Base-by-base conservation (phyloP, 192 early-diverging fungal genomes). In the Cladochytrium replicatum region DNA sequence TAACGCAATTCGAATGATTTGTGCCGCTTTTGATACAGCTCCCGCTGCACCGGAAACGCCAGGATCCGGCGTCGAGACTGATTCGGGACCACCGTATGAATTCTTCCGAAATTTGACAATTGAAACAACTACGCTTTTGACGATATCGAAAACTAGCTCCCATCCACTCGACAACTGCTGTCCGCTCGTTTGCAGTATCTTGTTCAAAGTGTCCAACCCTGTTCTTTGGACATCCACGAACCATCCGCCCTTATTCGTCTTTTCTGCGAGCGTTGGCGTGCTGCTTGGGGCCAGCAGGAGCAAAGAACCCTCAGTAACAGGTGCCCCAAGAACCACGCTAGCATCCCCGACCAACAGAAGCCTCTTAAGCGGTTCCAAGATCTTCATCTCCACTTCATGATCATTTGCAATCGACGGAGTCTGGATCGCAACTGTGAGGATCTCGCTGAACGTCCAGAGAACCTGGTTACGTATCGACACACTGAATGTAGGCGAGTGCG, bases 131-230 rank as follows among this genome's bases (percentile, higher is more conserved):
- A 85, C 71, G 50, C 68, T 68, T 41, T 74, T 69, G 13, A 99
- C 68, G 48, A 94, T 85, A 43, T 92, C 88, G 62, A 99, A 89
- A 8, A 95, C 82, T n/a, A 91, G 57, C 6, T 64, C 67, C 95
- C 93, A 97, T 15, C 87, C 86, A 40, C 60, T 66, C 4, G 66
- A 76, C 32, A 99, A 62, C 24, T 88, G 85, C 46, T 96, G 91
- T 0, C 95, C 93, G 27, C 85, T 85, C 0, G 81, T 90, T 60
- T 97, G 89, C 24, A 99, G 64, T 4, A 97, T 57, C 53, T 83
- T 88, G 60, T 91, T 83, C 41, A 99, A 63, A 0, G 87, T 95
- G 55, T 97, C 93, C 24, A 99, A 54, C 2, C 81, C 81, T 60
- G 80, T 79, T 46, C 82, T 83, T 32, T 88, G 82, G 1, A 93